phyloP scores from a whole-genome alignment of 2,329 filamentous ascomycete genomes.

The Xylaria sp. region DNA sequence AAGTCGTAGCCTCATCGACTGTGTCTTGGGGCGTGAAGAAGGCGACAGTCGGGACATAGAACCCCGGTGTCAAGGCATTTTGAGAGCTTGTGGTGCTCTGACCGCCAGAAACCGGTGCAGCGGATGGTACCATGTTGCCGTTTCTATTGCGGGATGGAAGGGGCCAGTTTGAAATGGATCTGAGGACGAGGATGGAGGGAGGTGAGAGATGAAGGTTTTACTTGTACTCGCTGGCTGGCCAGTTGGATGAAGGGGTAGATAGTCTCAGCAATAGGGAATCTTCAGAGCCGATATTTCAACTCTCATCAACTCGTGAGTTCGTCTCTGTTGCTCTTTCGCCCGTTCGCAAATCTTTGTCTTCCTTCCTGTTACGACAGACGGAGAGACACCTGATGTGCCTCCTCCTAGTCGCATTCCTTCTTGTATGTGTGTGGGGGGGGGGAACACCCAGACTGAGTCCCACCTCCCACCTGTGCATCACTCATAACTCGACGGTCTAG shows the following conservation, averaged over 20 bases:
- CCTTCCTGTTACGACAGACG: conserved; percentile 20
- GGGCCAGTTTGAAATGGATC: not conserved
- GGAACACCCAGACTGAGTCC: not conserved
- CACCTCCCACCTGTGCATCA: not conserved
- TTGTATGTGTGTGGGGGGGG: conserved; percentile 27
- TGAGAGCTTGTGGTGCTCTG: conserved; percentile 9
- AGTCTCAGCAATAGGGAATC: not conserved
- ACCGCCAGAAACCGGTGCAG: conserved; percentile 15
- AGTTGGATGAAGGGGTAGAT: not conserved
- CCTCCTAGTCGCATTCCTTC: not conserved
- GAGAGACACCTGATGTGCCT: conserved; percentile 8
- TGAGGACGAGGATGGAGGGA: not conserved
- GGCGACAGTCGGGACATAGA: conserved; percentile 65
- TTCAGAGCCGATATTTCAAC: not conserved
- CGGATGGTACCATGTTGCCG: conserved; percentile 22
- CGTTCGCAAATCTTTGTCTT: not conserved
- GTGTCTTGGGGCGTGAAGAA: conserved; percentile 63
- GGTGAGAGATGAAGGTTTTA: not conserved
- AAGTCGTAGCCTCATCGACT: conserved; percentile 58
- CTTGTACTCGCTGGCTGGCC: not conserved
- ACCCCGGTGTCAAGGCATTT: conserved; percentile 49
- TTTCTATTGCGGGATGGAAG: not conserved
- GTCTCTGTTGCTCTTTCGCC: not conserved
- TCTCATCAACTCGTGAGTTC: not conserved
- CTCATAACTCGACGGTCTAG: not conserved